Evolutionary conservation across 78 protist genomes (phyloP).

Genomic region (Protostelium mycophagum): DNA sequence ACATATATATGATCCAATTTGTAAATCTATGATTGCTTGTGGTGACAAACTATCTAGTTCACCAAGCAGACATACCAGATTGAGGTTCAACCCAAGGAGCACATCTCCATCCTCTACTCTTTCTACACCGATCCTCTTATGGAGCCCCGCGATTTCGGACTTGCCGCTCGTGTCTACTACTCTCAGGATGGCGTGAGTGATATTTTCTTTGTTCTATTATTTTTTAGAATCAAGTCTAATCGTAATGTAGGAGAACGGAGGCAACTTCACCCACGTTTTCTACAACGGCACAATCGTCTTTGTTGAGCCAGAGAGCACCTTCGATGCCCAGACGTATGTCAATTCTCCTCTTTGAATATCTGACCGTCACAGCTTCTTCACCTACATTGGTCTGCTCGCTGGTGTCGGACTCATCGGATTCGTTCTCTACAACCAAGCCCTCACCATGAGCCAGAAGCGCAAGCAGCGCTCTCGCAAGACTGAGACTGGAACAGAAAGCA

Average conservation of each 20-base stretch:
- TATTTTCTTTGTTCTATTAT: background rate
- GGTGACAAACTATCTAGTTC: background rate
- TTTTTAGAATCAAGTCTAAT: background rate
- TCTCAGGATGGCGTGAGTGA: background rate
- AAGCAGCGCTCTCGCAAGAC: background rate
- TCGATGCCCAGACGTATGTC: background rate
- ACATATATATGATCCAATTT: background rate
- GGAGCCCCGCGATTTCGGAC: background rate
- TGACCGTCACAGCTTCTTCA: background rate
- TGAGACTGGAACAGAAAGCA: background rate
- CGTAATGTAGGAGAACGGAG: background rate
- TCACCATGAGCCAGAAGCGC: background rate
- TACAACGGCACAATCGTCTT: background rate
- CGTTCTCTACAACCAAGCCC: background rate
- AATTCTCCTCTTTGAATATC: background rate
- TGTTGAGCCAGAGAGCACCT: background rate
- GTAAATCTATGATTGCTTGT: background rate
- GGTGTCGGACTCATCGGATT: background rate
- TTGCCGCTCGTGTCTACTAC: background rate
- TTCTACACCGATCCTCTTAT: background rate
- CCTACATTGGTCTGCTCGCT: background rate
- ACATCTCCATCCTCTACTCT: background rate
- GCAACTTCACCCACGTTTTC: background rate
- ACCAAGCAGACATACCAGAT: background rate
- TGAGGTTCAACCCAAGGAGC: background rate